Evolutionary conservation across 805 yeast species (phyloP).

Genomic region (Spathaspora gorwiae): DNA sequence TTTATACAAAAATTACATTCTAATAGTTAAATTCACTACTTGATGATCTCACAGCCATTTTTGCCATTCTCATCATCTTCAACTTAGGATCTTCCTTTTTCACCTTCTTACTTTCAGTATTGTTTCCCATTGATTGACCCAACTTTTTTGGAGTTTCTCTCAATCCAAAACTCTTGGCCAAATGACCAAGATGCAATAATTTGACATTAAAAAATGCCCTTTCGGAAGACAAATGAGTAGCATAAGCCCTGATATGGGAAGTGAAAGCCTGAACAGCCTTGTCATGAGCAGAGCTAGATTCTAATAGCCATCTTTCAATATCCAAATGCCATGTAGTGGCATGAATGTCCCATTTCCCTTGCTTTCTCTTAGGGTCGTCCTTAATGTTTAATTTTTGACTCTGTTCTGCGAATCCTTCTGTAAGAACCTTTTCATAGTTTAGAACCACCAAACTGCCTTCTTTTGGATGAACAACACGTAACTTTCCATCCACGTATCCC

Average conservation of each 20-base stretch:
- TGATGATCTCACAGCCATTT: conserved; percentile 56
- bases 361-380: conserved; percentile 33
- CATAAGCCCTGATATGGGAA: conserved; percentile 90
- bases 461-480: conserved; percentile 36
- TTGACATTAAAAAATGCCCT: conserved; percentile 78
- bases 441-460: conserved; percentile 27
- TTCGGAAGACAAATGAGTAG: conserved; percentile 86
- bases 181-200: conserved; percentile 84
- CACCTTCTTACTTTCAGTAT: conserved; percentile 31
- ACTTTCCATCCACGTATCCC: conserved; percentile 59
- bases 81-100: conserved; percentile 65
- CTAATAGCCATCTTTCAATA: conserved; percentile 83
- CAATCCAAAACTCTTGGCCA: conserved; percentile 90
- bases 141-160: conserved; percentile 89
- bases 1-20: conserved; percentile 1
- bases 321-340: conserved; percentile 96
- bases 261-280: conserved; percentile 78
- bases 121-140: conserved; percentile 40
- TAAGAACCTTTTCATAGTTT: conserved; percentile 30
- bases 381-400: conserved; percentile 30
- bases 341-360: conserved; percentile 77
- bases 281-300: conserved; percentile 54
- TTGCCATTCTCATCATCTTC: conserved; percentile 73
- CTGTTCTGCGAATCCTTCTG: conserved; percentile 33
- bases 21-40: conserved; percentile 71